Evolutionary conservation across 305 asterid species (phyloP), one percentile per base, ranked within the genome.

Genomic region (Fraxinus baroniana): DNA sequence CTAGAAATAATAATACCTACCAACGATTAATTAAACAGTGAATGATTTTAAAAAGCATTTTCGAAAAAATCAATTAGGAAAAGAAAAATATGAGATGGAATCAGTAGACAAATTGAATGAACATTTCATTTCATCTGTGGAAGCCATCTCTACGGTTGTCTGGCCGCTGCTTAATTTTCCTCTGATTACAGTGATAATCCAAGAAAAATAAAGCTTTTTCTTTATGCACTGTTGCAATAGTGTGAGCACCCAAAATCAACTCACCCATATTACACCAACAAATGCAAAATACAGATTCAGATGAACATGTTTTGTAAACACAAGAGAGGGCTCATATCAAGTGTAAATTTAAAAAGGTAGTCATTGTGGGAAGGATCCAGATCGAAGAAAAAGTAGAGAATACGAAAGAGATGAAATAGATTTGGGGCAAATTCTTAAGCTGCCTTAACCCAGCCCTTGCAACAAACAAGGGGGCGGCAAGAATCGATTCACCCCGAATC

Each of bases 301-400:
- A 49, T 4, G 60, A 75, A 41, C 8, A 3, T 8, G 39, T 1
- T 7, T 6, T 9, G 15, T 37, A 5, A 18, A 39, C 36, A 76
- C 32, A 13, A 3, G 9, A 78, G 83, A 81, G 83, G 84, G 87
- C 88, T 86, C 88, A 86, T 86, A 86, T 86, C 88, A 86, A 86
- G 88, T 83, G 88, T 83, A 86, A 66, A 79, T 79, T 82, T 26
- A 60, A 71, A 55, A 55, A 66, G 7, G 73, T 30, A 77, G 10
- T 85, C 88, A 85, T 32, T 12, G 88, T 37, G 86, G 84, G 79
- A 2, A n/a, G 9, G 55, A 78, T 5, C 77, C 83, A 49, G n/a
- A 78, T 8, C 74, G 20, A 79, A 64, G 28, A 22, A 6, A 24
- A 24, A 22, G 12, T 8, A 39, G 36, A 62, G 46, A 64, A 60